Percentiles rank a stretch among this genome's conserved stretches.
phyloP scores from a whole-genome alignment of 1,284 basidiomycete species.

The Ustilago curta region DNA sequence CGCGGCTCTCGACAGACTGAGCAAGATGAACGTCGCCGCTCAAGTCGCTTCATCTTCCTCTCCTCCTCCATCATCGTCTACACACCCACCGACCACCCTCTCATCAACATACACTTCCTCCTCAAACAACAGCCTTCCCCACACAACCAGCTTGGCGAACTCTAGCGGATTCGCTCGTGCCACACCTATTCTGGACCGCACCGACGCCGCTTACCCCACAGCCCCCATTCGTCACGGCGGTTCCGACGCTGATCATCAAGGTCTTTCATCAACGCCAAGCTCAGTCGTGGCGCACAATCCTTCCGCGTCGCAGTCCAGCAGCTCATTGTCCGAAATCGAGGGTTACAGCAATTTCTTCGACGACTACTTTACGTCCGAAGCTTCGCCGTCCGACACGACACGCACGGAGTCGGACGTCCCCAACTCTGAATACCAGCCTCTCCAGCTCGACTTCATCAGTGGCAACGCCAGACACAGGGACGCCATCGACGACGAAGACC shows the following conservation, averaged over 20 bases:
- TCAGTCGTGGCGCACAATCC: background rate
- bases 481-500: constrained; percentile 20
- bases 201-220: background rate
- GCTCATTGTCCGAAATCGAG: constrained; percentile 6
- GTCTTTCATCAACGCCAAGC: background rate
- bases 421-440: background rate
- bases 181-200: background rate
- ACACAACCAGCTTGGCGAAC: background rate
- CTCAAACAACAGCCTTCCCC: background rate
- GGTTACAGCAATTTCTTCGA: constrained; percentile 27
- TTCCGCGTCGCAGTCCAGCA: background rate
- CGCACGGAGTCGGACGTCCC: background rate
- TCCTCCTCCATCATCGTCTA: constrained; percentile 9
- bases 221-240: background rate
- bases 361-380: constrained; percentile 7
- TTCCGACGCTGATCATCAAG: background rate
- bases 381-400: background rate
- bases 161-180: background rate
- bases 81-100: background rate
- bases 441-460: background rate
- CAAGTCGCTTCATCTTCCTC: constrained; percentile 1
- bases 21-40: background rate
- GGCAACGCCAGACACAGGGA: background rate
- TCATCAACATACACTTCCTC: background rate
- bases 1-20: background rate